A percentile compares a stretch with the other conserved stretches of the same genome.
These are phyloP conservation scores for Pyrenochaeta sp. DNA, from an alignment of 2,329 filamentous ascomycete species.

Conservation along the genomic window DNA sequence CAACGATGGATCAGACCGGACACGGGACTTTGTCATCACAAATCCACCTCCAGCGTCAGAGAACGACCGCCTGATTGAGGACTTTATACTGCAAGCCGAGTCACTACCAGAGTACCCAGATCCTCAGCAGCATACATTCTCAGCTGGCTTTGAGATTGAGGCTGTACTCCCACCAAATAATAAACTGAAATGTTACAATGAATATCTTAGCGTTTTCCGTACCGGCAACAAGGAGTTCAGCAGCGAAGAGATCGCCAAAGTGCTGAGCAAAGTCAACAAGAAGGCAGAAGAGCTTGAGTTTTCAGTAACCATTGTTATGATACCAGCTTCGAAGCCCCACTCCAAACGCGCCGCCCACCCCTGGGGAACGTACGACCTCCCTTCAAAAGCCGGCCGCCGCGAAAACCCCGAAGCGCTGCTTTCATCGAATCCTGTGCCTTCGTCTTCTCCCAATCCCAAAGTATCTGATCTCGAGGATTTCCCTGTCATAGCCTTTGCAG, in stretches of 20 bases:
- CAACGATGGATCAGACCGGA: constrained; percentile 19
- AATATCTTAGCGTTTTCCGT: constrained; percentile 40
- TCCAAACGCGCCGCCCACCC: constrained; percentile 44
- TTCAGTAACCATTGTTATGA: constrained; percentile 48
- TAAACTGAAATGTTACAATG: constrained; percentile 33
- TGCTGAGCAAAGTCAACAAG: constrained; percentile 14
- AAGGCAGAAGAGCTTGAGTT: constrained; percentile 26
- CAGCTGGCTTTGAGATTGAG: constrained; percentile 32
- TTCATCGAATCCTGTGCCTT: constrained; percentile 35
- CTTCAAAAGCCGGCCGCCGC: constrained; percentile 35
- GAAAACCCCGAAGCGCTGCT: constrained; percentile 43
- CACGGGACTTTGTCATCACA: constrained; percentile 42
- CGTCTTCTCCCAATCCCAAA: constrained; percentile 30
- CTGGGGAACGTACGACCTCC: constrained; percentile 47
- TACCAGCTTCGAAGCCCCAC: constrained; percentile 39
- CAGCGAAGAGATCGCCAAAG: constrained; percentile 19
- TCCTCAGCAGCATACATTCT: constrained; percentile 36
- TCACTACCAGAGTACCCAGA: constrained; percentile 38
- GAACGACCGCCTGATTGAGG: constrained; percentile 46
- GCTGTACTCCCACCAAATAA: constrained; percentile 25
- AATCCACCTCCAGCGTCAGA: constrained; percentile 41
- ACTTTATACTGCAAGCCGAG: constrained; percentile 47
- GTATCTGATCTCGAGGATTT: constrained; percentile 40
- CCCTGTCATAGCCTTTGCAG: constrained; percentile 32
- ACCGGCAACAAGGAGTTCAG: constrained; percentile 29